Conservation (phyloP, 2,329 filamentous ascomycete species). For the Diaporthe humulicola region DNA sequence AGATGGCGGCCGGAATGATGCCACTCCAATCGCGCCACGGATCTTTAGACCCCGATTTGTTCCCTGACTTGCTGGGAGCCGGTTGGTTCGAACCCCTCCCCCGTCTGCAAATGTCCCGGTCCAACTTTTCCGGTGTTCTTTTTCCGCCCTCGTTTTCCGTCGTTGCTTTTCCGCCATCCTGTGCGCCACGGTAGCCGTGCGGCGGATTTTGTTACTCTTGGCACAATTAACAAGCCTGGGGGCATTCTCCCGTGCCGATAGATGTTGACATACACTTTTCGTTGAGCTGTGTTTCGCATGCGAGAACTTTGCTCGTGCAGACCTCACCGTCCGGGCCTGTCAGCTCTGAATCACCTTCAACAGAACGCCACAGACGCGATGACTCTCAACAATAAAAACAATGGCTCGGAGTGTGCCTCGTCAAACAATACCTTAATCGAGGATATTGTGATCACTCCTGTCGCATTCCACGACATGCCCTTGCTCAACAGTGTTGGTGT, state of each 20-base stretch:
- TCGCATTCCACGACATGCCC: conserved; percentile 60
- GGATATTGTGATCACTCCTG: conserved; percentile 56
- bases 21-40: conserved; percentile 17
- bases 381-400: background rate
- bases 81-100: conserved; percentile 29
- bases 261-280: background rate
- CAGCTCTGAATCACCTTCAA: background rate
- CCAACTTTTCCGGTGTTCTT: conserved; percentile 10
- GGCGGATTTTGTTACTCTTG: background rate
- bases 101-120: conserved; percentile 7
- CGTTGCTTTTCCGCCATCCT: background rate
- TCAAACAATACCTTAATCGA: conserved; percentile 45
- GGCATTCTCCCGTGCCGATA: background rate
- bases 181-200: background rate
- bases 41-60: background rate
- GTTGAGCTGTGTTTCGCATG: background rate
- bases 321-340: no score
- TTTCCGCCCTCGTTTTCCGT: conserved; percentile 19
- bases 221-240: background rate
- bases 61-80: conserved; percentile 1
- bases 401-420: background rate
- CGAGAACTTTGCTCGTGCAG: background rate
- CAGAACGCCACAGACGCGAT: background rate
- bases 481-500: conserved; percentile 59
- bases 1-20: conserved; percentile 5